Conservation (phyloP, 495 filamentous ascomycete genomes). For the Aspergillus indologenus region DNA sequence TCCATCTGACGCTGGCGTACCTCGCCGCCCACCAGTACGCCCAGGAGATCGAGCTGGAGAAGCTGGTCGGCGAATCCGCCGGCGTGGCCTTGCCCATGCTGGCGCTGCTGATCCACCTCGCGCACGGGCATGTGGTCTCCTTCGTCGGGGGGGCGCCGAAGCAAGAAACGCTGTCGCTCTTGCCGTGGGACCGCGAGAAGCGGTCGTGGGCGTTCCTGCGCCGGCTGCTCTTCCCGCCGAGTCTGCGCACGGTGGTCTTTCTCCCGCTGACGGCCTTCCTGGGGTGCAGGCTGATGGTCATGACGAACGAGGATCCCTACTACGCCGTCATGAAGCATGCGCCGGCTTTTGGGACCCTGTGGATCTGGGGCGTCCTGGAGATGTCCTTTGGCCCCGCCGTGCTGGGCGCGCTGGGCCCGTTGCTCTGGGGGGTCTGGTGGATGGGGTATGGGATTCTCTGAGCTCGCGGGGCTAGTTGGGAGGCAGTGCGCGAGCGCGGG, state of each 20-base stretch:
- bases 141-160: conserved; percentile 15
- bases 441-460: conserved; percentile 61
- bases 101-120: conserved; percentile 42
- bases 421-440: conserved; percentile 63
- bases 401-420: conserved; percentile 49
- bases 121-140: conserved; percentile 44
- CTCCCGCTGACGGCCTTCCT: conserved; percentile 56
- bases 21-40: conserved; percentile 91
- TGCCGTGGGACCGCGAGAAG: conserved; percentile 33
- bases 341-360: conserved; percentile 82
- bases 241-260: conserved; percentile 32
- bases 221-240: conserved; percentile 35
- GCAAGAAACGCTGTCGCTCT: conserved; percentile 22
- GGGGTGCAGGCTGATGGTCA: conserved; percentile 75
- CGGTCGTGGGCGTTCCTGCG: conserved; percentile 31
- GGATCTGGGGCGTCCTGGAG: conserved; percentile 93
- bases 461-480: conserved; percentile 1
- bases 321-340: conserved; percentile 89
- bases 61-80: conserved; percentile 47
- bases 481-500: no score
- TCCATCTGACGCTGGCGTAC: conserved; percentile 85
- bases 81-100: conserved; percentile 40
- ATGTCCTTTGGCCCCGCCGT: conserved; percentile 68
- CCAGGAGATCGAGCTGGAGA: conserved; percentile 57
- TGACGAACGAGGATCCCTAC: conserved; percentile 76